Evolutionary conservation across 305 asterid genomes (phyloP).

Genomic region (Fraxinus greggii): DNA sequence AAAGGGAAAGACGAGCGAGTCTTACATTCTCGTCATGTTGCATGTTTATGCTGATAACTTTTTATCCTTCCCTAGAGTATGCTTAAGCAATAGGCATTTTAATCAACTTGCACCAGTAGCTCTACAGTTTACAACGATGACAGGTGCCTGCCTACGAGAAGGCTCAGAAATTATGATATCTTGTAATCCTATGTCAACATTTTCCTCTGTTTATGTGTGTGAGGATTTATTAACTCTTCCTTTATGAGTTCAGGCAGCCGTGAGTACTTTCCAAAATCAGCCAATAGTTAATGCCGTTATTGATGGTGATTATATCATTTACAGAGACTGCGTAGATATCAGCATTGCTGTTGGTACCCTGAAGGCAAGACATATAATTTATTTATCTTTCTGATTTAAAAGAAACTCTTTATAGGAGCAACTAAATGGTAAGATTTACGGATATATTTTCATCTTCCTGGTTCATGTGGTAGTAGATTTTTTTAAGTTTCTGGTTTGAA

Average conservation of each 20-base stretch:
- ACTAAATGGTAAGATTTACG: not conserved
- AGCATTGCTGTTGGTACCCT: constrained; percentile 99
- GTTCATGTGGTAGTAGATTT: constrained; percentile 2
- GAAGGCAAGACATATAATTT: constrained; percentile 49
- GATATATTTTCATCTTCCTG: not conserved
- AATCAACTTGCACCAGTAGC: constrained; percentile 8
- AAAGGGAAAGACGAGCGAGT: constrained; percentile 90
- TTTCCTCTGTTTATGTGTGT: constrained; percentile 11
- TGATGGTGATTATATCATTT: constrained; percentile 95
- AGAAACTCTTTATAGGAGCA: constrained; percentile 7
- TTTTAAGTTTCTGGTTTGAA: too few species aligned
- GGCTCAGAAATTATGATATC: constrained; percentile 75
- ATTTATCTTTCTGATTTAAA: constrained; percentile 10
- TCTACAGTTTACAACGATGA: constrained; percentile 19
- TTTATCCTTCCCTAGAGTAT: not conserved
- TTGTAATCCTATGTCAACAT: constrained; percentile 6
- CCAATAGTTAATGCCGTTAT: constrained; percentile 95
- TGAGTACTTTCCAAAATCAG: constrained; percentile 88
- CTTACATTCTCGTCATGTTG: not conserved
- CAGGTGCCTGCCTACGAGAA: constrained; percentile 96
- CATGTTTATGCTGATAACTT: not conserved
- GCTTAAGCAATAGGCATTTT: not conserved
- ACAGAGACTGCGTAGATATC: constrained; percentile 88
- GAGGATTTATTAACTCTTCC: not conserved
- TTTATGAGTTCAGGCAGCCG: constrained; percentile 70